phyloP scores from a whole-genome alignment of 352 stramenopile species.

The Phytophthora lateralis region DNA sequence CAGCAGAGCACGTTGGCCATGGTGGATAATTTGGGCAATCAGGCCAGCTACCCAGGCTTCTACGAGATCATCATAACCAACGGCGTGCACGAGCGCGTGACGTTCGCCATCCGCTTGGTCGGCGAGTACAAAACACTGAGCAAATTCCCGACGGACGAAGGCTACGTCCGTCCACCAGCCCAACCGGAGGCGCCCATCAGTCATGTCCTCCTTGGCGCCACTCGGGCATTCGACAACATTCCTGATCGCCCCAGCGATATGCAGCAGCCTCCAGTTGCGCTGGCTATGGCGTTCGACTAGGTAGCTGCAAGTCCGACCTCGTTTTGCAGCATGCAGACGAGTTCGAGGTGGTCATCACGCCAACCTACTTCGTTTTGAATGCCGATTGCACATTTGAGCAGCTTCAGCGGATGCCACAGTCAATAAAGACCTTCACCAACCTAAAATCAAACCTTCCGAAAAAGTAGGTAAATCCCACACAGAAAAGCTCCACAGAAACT shows the following conservation, averaged over 20 bases:
- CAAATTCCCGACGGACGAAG: slow-evolving; percentile 36
- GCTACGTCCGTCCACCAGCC: background rate
- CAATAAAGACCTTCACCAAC: background rate
- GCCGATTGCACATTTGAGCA: background rate
- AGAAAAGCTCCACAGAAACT: too few species aligned
- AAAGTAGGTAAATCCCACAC: too few species aligned
- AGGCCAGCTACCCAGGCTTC: slow-evolving; percentile 61
- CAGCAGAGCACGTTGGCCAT: slow-evolving; percentile 56
- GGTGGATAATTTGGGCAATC: slow-evolving; percentile 60
- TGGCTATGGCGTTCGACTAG: slow-evolving; percentile 28
- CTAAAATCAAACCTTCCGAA: too few species aligned
- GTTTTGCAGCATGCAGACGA: background rate
- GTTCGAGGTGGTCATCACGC: background rate
- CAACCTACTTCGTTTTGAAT: background rate
- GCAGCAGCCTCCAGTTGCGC: slow-evolving; percentile 1
- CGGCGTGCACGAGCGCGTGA: slow-evolving; percentile 65
- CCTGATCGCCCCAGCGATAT: slow-evolving; percentile 1
- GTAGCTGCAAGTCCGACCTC: background rate
- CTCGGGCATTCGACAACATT: slow-evolving; percentile 12
- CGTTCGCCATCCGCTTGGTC: slow-evolving; percentile 64
- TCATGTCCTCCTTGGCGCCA: slow-evolving; percentile 13
- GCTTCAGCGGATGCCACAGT: background rate
- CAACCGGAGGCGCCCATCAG: slow-evolving; percentile 3
- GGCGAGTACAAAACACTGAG: slow-evolving; percentile 51
- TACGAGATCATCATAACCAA: slow-evolving; percentile 83